Conservation (phyloP, 768 basidiomycete genomes). For the Russula vinacea region DNA sequence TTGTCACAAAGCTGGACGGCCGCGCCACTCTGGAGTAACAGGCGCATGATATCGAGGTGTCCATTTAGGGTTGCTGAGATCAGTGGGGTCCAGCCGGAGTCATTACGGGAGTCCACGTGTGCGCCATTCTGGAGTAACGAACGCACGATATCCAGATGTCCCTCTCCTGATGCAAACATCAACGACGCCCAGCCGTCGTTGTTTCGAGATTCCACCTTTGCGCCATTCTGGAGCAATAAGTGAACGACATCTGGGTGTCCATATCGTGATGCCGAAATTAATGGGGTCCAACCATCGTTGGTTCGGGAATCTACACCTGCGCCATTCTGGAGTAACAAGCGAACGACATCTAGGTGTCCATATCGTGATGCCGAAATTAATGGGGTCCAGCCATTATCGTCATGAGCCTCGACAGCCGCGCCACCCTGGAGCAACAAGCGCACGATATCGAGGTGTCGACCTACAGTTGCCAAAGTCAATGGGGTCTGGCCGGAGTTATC, state of each 20-base stretch:
- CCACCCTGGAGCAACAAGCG: too few relatives aligned
- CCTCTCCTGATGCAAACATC: accelerated
- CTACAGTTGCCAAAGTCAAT: too few relatives aligned
- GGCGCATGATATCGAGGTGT: not conserved
- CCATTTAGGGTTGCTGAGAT: not conserved
- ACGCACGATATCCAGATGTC: not conserved
- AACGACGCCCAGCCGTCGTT: not conserved
- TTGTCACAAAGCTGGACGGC: too few relatives aligned
- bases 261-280: too few relatives aligned
- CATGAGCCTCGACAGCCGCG: not conserved
- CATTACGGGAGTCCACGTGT: not conserved
- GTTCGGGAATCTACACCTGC: not conserved
- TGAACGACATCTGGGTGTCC: too few relatives aligned
- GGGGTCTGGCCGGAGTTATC: too few relatives aligned
- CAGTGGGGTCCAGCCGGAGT: not conserved
- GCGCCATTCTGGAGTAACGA: not conserved
- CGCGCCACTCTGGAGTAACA: too few relatives aligned
- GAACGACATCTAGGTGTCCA: not conserved
- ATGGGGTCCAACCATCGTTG: not conserved
- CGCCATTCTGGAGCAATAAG: too few relatives aligned
- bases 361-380: not conserved
- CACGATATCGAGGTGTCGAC: too few relatives aligned
- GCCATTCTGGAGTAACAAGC: not conserved
- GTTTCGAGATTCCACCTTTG: too few relatives aligned
- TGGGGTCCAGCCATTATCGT: not conserved